phyloP scores from a whole-genome alignment of 768 basidiomycete species.

The Tephrocybe sp. region DNA sequence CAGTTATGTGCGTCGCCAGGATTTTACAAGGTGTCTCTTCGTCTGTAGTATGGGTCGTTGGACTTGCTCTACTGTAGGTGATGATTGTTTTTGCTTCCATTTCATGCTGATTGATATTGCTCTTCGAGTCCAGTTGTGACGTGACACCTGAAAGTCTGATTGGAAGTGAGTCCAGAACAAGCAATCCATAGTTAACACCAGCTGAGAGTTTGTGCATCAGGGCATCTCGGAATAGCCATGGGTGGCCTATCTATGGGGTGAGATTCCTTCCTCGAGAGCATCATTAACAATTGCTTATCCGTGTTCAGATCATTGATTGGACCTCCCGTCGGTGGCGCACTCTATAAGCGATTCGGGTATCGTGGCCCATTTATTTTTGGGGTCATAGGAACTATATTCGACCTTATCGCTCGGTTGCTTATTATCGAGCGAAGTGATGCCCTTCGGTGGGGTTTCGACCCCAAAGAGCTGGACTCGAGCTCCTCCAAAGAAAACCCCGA shows the following conservation, averaged over 20 bases:
- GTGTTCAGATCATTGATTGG: conserved; percentile 46
- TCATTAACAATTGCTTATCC: conserved; percentile 1
- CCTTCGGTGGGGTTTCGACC: conserved; percentile 45
- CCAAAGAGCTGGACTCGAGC: conserved; percentile 17
- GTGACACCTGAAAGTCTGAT: conserved; percentile 44
- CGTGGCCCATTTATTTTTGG: conserved; percentile 59
- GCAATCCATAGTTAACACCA: background rate
- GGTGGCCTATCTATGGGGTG: conserved; percentile 56
- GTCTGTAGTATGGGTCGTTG: conserved; percentile 61
- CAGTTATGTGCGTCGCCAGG: conserved; percentile 57
- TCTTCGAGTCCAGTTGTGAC: conserved; percentile 47
- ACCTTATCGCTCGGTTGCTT: conserved; percentile 52
- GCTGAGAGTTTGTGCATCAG: conserved; percentile 21
- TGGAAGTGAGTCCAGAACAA: conserved; percentile 40
- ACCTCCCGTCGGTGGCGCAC: conserved; percentile 53
- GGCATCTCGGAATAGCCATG: conserved; percentile 62
- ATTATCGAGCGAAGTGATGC: conserved; percentile 57
- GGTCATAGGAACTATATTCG: conserved; percentile 41
- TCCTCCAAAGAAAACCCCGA: conserved; percentile 2
- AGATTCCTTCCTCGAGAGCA: background rate
- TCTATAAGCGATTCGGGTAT: conserved; percentile 56
- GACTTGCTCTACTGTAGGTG: conserved; percentile 53
- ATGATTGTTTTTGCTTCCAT: background rate
- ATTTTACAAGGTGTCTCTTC: conserved; percentile 59
- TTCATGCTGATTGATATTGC: background rate